These are phyloP conservation scores for Ocimum tenuiflorum DNA, from an alignment of 257 asterid genomes.

Conservation along the genomic window DNA sequence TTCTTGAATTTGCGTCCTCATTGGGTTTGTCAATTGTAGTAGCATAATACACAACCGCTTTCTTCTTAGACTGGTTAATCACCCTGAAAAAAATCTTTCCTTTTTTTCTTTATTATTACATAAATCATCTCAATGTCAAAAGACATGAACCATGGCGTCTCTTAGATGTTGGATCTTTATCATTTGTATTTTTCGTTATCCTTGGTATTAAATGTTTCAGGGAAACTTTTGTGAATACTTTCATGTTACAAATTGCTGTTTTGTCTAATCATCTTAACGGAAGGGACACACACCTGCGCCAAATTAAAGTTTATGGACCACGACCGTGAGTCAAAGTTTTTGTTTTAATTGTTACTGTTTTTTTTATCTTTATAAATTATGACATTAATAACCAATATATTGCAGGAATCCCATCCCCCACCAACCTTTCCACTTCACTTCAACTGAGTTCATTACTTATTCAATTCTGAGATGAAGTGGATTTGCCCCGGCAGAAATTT, in stretches of 20 bases:
- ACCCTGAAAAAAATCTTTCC: not conserved
- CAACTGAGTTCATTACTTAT: slow-evolving; percentile 75
- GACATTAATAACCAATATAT: slow-evolving; percentile 6
- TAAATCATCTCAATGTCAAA: not conserved
- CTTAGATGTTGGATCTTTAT: no score
- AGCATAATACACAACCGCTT: not conserved
- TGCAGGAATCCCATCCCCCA: slow-evolving; percentile 86
- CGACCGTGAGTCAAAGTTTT: slow-evolving; percentile 51
- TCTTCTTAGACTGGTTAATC: not conserved
- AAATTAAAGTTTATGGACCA: slow-evolving; percentile 93
- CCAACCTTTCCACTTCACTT: slow-evolving; percentile 87
- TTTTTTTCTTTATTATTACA: not conserved
- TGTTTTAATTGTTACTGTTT: not conserved
- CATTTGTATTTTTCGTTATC: not conserved
- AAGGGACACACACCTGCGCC: slow-evolving; percentile 93
- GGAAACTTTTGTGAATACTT: slow-evolving; percentile 92
- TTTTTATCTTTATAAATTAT: not conserved
- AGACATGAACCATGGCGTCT: not conserved
- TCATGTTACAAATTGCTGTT: slow-evolving; percentile 87
- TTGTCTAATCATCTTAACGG: slow-evolving; percentile 87
- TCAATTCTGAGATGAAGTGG: slow-evolving; percentile 59
- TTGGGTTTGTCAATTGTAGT: slow-evolving; percentile 12
- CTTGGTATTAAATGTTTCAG: slow-evolving; percentile 32
- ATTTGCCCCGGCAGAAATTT: not conserved
- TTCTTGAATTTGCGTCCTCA: not conserved